Conservation (phyloP, 177 flowering plant species). For the Vitis hybrid region DNA sequence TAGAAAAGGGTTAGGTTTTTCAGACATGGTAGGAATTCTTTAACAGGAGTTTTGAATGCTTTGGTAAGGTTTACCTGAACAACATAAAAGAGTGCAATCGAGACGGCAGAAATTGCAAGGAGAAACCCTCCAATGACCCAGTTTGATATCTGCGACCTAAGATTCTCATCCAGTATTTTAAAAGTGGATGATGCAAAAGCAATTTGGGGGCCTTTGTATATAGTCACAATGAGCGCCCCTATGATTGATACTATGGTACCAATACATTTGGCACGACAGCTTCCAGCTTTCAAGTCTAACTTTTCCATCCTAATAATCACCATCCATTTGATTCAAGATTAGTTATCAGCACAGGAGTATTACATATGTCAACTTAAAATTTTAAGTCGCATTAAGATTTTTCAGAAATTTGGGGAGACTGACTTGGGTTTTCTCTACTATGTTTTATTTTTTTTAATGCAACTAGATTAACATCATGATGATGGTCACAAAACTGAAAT, state of each 20-base stretch:
- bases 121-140: slow-evolving; percentile 31
- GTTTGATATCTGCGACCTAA: slow-evolving; percentile 4
- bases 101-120: slow-evolving; percentile 17
- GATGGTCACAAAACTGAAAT: too few species aligned
- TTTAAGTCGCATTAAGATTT: too few species aligned
- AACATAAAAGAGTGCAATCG: slow-evolving; percentile 21
- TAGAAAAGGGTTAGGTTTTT: too few species aligned
- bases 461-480: too few species aligned
- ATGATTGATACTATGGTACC: slow-evolving; percentile 28
- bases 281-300: slow-evolving; percentile 6
- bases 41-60: too few species aligned
- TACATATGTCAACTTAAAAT: too few species aligned
- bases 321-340: background rate
- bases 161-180: background rate
- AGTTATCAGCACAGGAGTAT: background rate
- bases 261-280: slow-evolving; percentile 19
- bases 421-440: too few species aligned
- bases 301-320: slow-evolving; percentile 25
- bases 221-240: slow-evolving; percentile 28
- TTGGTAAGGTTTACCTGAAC: slow-evolving; percentile 23
- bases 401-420: too few species aligned
- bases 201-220: slow-evolving; percentile 27
- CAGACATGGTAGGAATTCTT: too few species aligned
- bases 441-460: too few species aligned
- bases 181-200: background rate